Evolutionary conservation across 495 filamentous ascomycete genomes (phyloP), one percentile per base, ranked within the genome.

Genomic region (Aspergillus nidulans): DNA sequence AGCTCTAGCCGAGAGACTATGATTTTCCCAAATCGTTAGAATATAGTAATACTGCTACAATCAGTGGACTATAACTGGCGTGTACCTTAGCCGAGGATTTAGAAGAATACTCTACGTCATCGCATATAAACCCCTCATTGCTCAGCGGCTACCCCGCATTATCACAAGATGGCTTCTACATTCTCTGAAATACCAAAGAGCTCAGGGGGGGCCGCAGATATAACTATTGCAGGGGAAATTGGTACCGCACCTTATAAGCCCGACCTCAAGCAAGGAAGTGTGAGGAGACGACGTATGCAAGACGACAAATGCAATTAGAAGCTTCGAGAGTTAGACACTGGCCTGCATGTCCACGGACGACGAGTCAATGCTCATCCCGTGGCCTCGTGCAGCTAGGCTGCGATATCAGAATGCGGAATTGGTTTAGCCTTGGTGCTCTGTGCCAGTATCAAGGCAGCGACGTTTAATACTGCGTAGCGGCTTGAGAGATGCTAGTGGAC

Each of bases 131-230:
- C 30, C 9, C 20, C 36, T 38, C 20, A n/a, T n/a, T n/a, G n/a
- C n/a, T 40, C 38, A 39, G 6, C 25, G 18, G 41, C 26, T 53
- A 53, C 50, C 50, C 50, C 50, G 50, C 50, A 53, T 53, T 53
- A 25, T 53, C 41, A 53, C 15, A 6, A 9, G 21, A 45, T 13
- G 26, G 15, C 9, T 16, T 20, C n/a, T 6, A 16, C 4, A 16
- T 13, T 23, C 4, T 23, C 2, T 19, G 6, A 20, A 42, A 28
- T 36, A 32, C 23, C 18, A 12, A 18, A n/a, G 16, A 28, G 26
- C 4, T 28, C 30, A 34, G 30, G 30, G 30, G 30, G 2, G 26
- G 10, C 15, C 15, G 30, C 3, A 12, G 30, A 12, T 10, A 34
- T 34, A 12, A 13, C 9, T 34, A 34, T 13, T 34, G 30, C 30